phyloP scores from a whole-genome alignment of 345 rosid species.

The Melaleuca alternifolia region DNA sequence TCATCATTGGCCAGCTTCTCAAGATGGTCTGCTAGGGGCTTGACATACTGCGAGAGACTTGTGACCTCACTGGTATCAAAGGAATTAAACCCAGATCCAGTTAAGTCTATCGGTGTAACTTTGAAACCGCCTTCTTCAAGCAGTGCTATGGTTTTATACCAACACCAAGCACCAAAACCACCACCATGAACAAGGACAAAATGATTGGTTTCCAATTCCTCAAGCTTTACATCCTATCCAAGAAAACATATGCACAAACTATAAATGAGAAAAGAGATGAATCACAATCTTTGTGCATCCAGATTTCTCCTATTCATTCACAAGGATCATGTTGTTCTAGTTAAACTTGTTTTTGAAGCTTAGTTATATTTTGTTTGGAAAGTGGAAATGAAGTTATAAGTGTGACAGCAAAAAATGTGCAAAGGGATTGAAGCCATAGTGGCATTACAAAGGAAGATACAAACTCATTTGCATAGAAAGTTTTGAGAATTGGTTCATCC shows the following conservation, averaged over 20 bases:
- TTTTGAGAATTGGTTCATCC: not conserved
- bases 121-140: conserved; percentile 80
- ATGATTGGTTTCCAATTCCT: conserved; percentile 74
- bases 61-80: conserved; percentile 50
- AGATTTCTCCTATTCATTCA: not conserved
- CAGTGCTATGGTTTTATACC: conserved; percentile 94
- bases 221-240: conserved; percentile 56
- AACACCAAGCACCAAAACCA: conserved; percentile 99
- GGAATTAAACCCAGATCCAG: conserved; percentile 86
- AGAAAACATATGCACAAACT: not conserved
- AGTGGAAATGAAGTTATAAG: not conserved
- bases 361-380: not conserved
- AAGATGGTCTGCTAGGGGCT: conserved; percentile 69
- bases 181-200: conserved; percentile 94
- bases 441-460: not conserved
- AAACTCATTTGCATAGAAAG: not conserved
- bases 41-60: conserved; percentile 72
- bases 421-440: not conserved
- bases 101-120: conserved; percentile 82
- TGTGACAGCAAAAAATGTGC: not conserved
- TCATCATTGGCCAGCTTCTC: conserved; percentile 58
- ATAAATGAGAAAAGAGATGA: not conserved
- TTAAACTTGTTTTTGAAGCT: not conserved
- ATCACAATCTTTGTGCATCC: not conserved
- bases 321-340: not conserved